Evolutionary conservation across 2,329 filamentous ascomycete species (phyloP).

Genomic region (Fusarium denticulatum): DNA sequence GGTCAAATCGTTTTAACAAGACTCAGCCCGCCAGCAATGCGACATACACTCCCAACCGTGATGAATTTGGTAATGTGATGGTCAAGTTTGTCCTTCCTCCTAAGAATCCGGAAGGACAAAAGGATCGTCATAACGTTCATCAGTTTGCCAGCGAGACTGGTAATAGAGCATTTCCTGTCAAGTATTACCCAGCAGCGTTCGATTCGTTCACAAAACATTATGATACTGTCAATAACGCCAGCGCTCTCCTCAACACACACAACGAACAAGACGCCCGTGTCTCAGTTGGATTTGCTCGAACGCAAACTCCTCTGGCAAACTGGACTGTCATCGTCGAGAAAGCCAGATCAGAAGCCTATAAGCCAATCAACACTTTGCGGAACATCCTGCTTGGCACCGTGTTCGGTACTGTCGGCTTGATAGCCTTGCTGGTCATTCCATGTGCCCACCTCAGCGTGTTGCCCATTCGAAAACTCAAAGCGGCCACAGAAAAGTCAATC

Average conservation of each 20-base stretch:
- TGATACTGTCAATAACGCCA: slow-evolving; percentile 70
- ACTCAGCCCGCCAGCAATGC: slow-evolving; percentile 57
- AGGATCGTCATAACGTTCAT: slow-evolving; percentile 58
- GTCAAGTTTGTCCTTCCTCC: slow-evolving; percentile 73
- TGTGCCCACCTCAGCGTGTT: slow-evolving; percentile 83
- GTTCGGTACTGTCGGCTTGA: slow-evolving; percentile 80
- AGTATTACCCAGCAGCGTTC: slow-evolving; percentile 70
- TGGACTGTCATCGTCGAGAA: slow-evolving; percentile 89
- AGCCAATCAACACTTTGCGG: slow-evolving; percentile 78
- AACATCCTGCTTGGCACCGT: slow-evolving; percentile 85
- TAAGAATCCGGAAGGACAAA: slow-evolving; percentile 48
- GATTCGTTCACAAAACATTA: slow-evolving; percentile 66
- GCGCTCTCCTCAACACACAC: slow-evolving; percentile 71
- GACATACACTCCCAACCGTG: slow-evolving; percentile 53
- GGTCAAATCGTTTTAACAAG: slow-evolving; percentile 71
- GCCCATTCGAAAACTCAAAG: slow-evolving; percentile 80
- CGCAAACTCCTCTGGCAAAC: slow-evolving; percentile 74
- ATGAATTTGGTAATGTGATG: slow-evolving; percentile 53
- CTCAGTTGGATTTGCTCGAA: slow-evolving; percentile 82
- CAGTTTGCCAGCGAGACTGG: slow-evolving; percentile 51
- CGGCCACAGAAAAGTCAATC: slow-evolving; percentile 79
- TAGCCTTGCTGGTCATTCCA: slow-evolving; percentile 77
- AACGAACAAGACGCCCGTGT: slow-evolving; percentile 79
- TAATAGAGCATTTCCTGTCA: slow-evolving; percentile 66
- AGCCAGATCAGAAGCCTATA: slow-evolving; percentile 76